Conservation (phyloP, 805 yeast genomes). For the Ogataea nitratoaversa region DNA sequence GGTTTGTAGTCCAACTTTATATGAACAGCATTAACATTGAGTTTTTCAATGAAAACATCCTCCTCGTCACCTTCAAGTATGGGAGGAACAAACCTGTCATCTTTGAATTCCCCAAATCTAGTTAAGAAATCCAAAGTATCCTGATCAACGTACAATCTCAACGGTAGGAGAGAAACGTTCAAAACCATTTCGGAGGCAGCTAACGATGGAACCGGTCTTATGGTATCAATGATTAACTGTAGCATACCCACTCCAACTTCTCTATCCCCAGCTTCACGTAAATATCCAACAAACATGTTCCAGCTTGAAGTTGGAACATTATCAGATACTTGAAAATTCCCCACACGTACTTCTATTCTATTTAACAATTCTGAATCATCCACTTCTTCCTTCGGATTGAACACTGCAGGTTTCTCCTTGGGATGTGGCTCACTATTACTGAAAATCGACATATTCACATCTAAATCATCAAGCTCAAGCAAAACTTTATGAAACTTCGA, state of each 20-base stretch:
- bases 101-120: constrained; percentile 79
- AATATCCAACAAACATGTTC: constrained; percentile 74
- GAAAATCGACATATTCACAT: constrained; percentile 40
- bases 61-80: constrained; percentile 50
- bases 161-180: constrained; percentile 56
- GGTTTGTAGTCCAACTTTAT: constrained; percentile 88
- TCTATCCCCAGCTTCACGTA: constrained; percentile 66
- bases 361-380: constrained; percentile 44
- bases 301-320: constrained; percentile 85
- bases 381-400: constrained; percentile 23
- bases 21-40: constrained; percentile 54
- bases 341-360: constrained; percentile 44
- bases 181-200: constrained; percentile 68
- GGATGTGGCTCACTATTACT: constrained; percentile 37
- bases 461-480: constrained; percentile 52
- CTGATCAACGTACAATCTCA: constrained; percentile 85
- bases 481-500: constrained; percentile 58
- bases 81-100: constrained; percentile 56
- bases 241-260: constrained; percentile 68
- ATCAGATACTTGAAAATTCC: constrained; percentile 61
- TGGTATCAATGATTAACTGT: constrained; percentile 45
- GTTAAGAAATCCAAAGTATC: constrained; percentile 83
- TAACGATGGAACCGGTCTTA: constrained; percentile 58
- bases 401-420: constrained; percentile 17
- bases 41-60: constrained; percentile 56